phyloP scores from a whole-genome alignment of 2,329 filamentous ascomycete species.

The Ophiostoma sp. region DNA sequence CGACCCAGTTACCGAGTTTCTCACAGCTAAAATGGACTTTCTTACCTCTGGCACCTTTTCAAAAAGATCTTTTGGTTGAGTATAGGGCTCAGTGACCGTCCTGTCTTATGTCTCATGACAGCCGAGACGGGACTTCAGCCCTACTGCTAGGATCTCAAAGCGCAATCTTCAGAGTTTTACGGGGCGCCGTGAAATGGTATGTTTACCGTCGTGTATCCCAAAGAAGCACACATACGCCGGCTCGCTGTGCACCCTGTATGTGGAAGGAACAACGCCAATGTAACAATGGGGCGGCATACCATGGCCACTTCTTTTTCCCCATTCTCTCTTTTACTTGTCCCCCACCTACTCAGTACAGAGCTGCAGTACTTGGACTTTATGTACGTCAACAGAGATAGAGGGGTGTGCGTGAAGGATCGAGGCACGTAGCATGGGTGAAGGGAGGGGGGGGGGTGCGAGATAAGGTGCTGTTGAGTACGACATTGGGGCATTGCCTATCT shows the following conservation, averaged over 20 bases:
- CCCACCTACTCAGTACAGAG: neutral
- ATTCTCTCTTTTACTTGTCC: neutral
- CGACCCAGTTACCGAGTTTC: neutral
- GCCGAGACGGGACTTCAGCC: neutral
- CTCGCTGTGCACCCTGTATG: neutral
- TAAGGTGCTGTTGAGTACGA: neutral
- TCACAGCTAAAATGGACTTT: neutral
- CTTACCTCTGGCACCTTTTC: neutral
- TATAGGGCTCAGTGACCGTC: neutral
- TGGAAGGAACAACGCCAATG: neutral
- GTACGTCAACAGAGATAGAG: neutral
- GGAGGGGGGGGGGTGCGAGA: neutral
- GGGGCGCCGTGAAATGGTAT: neutral
- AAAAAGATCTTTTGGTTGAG: neutral
- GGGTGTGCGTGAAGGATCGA: constrained; percentile 4
- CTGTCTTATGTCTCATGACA: neutral
- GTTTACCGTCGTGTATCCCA: neutral
- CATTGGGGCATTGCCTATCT: neutral
- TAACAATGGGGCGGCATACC: neutral
- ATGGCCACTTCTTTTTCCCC: neutral
- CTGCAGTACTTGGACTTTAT: neutral
- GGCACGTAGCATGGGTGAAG: neutral
- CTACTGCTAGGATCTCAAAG: too few species aligned
- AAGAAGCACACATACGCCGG: neutral
- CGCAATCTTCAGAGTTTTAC: neutral